A percentile compares a stretch with the other conserved stretches of the same genome.
phyloP scores from a whole-genome alignment of 2,329 filamentous ascomycete species.

The Aspergillus latus region DNA sequence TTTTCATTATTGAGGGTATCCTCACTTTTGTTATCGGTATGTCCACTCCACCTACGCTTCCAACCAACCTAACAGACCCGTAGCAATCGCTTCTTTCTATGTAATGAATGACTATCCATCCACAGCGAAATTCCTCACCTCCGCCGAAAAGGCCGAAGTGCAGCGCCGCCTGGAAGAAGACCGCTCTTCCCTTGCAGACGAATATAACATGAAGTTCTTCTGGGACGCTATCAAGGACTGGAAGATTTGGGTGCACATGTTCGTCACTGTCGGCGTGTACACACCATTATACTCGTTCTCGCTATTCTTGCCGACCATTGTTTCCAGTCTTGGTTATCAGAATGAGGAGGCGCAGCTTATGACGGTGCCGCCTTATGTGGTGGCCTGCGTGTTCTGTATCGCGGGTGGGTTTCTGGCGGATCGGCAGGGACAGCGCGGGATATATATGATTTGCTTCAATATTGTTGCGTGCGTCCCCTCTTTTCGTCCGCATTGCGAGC shows the following conservation, averaged over 20 bases:
- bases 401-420: slow-evolving; percentile 12
- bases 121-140: slow-evolving; percentile 15
- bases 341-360: slow-evolving; percentile 14
- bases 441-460: slow-evolving; percentile 18
- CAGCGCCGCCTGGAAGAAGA: slow-evolving; percentile 11
- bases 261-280: slow-evolving; percentile 9
- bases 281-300: slow-evolving; percentile 17
- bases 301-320: slow-evolving; percentile 17
- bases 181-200: slow-evolving; percentile 12
- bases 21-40: slow-evolving; percentile 12
- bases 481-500: neutral
- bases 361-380: slow-evolving; percentile 12
- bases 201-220: slow-evolving; percentile 13
- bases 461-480: slow-evolving; percentile 9
- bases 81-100: slow-evolving; percentile 14
- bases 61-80: too few species aligned
- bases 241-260: slow-evolving; percentile 15
- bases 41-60: neutral
- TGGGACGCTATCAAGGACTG: slow-evolving; percentile 8
- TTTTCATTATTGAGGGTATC: slow-evolving; percentile 17
- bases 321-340: slow-evolving; percentile 13
- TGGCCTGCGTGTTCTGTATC: slow-evolving; percentile 14
- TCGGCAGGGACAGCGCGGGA: slow-evolving; percentile 6
- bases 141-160: slow-evolving; percentile 8
- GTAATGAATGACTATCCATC: slow-evolving; percentile 19